Evolutionary conservation across 805 yeast species (phyloP).

Genomic region (Nakazawaea ernobii): DNA sequence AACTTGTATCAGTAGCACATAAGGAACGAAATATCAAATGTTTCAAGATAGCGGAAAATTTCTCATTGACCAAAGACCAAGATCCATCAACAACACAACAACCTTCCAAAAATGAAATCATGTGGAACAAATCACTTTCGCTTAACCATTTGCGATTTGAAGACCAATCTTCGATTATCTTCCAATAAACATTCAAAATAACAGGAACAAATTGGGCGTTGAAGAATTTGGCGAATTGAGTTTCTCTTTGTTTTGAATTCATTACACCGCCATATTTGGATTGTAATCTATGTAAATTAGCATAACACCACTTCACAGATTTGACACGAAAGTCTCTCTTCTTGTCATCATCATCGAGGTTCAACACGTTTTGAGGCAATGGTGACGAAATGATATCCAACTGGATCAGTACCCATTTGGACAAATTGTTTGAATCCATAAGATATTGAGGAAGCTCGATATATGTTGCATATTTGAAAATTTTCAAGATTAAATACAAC

Average conservation of each 20-base stretch:
- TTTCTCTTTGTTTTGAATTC: neutral
- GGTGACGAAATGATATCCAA: constrained; percentile 51
- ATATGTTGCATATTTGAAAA: constrained; percentile 71
- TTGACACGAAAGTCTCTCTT: constrained; percentile 50
- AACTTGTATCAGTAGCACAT: constrained; percentile 59
- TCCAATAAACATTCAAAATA: constrained; percentile 53
- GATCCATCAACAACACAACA: constrained; percentile 44
- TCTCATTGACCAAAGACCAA: constrained; percentile 64
- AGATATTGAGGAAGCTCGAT: constrained; percentile 64
- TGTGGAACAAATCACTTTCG: constrained; percentile 52
- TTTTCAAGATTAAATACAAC: constrained; percentile 65
- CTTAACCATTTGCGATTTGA: constrained; percentile 57
- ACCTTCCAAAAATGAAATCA: constrained; percentile 55
- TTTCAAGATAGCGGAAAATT: constrained; percentile 55
- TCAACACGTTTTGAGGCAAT: constrained; percentile 41
- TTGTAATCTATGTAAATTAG: constrained; percentile 64
- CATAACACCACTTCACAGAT: constrained; percentile 81
- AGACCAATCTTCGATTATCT: constrained; percentile 69
- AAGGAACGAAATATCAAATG: constrained; percentile 74
- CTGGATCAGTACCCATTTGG: constrained; percentile 68
- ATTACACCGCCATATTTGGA: constrained; percentile 52
- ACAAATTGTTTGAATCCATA: constrained; percentile 39
- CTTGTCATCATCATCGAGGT: constrained; percentile 40
- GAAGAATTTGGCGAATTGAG: constrained; percentile 29
- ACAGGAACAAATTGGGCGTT: constrained; percentile 62